phyloP scores from a whole-genome alignment of 306 rosid genomes.

The Clitoria ternatea region DNA sequence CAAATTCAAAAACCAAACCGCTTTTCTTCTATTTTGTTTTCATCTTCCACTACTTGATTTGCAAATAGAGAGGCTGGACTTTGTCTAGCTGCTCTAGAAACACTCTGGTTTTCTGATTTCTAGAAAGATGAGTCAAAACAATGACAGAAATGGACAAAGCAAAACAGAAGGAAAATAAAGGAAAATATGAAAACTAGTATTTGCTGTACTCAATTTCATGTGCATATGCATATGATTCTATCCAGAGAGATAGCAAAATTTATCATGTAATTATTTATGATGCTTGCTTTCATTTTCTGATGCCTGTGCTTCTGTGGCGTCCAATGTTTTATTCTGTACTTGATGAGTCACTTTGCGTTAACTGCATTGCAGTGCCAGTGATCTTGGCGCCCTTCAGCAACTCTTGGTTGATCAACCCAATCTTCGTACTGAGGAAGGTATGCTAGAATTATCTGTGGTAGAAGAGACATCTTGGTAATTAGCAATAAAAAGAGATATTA shows the following conservation, averaged over 20 bases:
- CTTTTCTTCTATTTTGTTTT: conserved; percentile 2
- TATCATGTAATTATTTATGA: background rate
- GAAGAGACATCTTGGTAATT: conserved; percentile 10
- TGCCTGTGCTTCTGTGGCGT: background rate
- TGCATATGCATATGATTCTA: background rate
- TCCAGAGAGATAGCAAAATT: background rate
- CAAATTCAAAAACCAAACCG: background rate
- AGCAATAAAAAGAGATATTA: background rate
- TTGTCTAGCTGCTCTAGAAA: background rate
- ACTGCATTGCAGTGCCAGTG: conserved; percentile 41
- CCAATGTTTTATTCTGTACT: background rate
- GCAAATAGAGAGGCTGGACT: background rate
- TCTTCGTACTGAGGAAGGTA: conserved; percentile 70
- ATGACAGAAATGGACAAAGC: background rate
- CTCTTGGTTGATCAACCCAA: conserved; percentile 90
- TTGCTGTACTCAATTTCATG: background rate
- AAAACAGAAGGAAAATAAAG: background rate
- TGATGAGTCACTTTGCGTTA: background rate
- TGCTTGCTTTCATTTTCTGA: background rate
- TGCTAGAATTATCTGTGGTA: conserved; percentile 17
- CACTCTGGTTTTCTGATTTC: background rate
- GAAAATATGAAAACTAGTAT: background rate
- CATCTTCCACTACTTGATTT: background rate
- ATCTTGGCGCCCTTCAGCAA: conserved; percentile 61
- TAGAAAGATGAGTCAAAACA: background rate